Evolutionary conservation across 441 rosid species (phyloP).

Genomic region (Euphorbia celastroides): DNA sequence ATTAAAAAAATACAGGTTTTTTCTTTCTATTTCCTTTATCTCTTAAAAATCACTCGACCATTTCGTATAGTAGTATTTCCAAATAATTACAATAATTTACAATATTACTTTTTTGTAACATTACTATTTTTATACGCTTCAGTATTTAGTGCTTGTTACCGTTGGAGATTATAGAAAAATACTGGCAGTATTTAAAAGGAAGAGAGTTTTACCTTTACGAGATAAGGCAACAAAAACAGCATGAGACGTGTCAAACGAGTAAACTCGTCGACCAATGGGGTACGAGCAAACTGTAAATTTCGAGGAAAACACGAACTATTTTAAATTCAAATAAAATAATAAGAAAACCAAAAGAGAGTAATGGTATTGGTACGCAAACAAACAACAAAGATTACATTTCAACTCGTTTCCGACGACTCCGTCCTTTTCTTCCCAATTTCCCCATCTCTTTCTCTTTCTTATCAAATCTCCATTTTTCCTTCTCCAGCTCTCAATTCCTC

Average conservation of each 20-base stretch:
- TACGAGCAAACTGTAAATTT: not conserved
- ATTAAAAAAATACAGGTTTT: no score
- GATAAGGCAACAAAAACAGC: not conserved
- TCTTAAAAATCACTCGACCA: no score
- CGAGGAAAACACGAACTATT: not conserved
- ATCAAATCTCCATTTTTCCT: not conserved
- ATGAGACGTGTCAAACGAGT: not conserved
- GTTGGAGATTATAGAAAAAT: no score
- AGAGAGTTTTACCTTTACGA: no score
- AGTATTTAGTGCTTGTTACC: no score
- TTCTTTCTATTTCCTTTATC: no score
- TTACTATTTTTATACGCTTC: no score
- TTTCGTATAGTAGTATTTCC: no score
- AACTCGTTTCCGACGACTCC: conserved; percentile 26
- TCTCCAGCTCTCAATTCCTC: not conserved
- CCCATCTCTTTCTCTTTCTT: not conserved
- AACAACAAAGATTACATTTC: not conserved
- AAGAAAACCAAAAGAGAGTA: not conserved
- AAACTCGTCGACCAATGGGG: not conserved
- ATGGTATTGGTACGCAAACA: no score
- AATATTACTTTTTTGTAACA: no score
- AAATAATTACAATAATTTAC: no score
- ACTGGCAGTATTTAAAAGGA: no score
- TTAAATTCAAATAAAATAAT: not conserved
- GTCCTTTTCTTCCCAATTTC: not conserved